These are phyloP conservation scores for Ochetophila trinervis DNA, from an alignment of 306 rosid species.

Conservation along the genomic window DNA sequence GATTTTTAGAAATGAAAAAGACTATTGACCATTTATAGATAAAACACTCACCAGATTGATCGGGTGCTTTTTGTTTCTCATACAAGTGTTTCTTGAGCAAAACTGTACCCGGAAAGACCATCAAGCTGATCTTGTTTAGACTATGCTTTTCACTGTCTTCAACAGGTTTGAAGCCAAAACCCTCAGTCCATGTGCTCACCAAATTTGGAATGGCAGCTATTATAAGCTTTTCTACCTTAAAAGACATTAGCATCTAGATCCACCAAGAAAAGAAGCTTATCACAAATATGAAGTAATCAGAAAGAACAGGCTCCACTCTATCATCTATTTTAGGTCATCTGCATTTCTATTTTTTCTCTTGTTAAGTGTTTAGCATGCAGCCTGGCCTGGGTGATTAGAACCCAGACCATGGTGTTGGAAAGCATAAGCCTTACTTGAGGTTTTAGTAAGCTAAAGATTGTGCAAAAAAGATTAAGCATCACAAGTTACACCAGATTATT, in stretches of 20 bases:
- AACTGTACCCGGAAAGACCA: slow-evolving; percentile 94
- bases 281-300: slow-evolving; percentile 21
- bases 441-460: no score
- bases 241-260: slow-evolving; percentile 65
- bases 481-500: no score
- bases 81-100: slow-evolving; percentile 67
- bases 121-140: slow-evolving; percentile 64
- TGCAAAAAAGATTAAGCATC: no score
- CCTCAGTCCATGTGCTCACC: slow-evolving; percentile 85
- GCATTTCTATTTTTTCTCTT: no score
- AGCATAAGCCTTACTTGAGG: no score
- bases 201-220: slow-evolving; percentile 88
- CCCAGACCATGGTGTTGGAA: no score
- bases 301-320: background rate
- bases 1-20: background rate
- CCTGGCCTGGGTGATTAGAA: no score
- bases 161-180: slow-evolving; percentile 76
- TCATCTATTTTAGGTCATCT: background rate
- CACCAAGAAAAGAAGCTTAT: slow-evolving; percentile 24
- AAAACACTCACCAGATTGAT: slow-evolving; percentile 32
- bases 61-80: slow-evolving; percentile 30
- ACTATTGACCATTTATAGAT: background rate
- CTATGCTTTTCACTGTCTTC: slow-evolving; percentile 58
- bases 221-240: slow-evolving; percentile 84
- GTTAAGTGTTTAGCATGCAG: no score